phyloP scores from a whole-genome alignment of 495 filamentous ascomycete genomes.

The Hyaloscypha finlandica region DNA sequence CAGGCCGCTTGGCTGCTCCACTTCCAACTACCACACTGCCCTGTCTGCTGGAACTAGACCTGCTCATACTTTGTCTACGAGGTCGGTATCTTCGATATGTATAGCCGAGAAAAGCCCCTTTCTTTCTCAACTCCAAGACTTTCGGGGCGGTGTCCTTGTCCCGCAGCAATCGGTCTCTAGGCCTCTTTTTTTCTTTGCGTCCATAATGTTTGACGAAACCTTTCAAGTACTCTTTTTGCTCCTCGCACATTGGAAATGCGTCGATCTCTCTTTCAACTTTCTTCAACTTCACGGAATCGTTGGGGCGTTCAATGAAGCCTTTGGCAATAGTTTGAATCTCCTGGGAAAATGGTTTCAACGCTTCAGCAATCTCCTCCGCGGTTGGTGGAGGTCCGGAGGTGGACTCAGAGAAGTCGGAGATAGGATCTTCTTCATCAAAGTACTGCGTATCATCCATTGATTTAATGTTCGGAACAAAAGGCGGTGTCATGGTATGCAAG shows the following conservation, averaged over 20 bases:
- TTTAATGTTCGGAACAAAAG: slow-evolving; percentile 71
- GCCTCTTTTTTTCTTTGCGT: slow-evolving; percentile 65
- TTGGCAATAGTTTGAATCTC: slow-evolving; percentile 42
- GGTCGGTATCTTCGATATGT: slow-evolving; percentile 59
- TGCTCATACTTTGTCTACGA: neutral
- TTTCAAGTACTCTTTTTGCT: slow-evolving; percentile 42
- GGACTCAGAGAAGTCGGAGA: slow-evolving; percentile 53
- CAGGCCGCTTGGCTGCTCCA: slow-evolving; percentile 17
- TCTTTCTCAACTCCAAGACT: slow-evolving; percentile 77
- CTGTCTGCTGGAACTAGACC: neutral
- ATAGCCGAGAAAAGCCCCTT: slow-evolving; percentile 86
- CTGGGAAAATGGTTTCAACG: slow-evolving; percentile 39
- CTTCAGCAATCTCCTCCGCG: slow-evolving; percentile 27
- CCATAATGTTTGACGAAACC: slow-evolving; percentile 41
- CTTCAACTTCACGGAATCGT: slow-evolving; percentile 44
- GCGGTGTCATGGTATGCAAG: slow-evolving; percentile 67
- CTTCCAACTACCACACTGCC: slow-evolving; percentile 5
- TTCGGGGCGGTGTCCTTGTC: slow-evolving; percentile 63
- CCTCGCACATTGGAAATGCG: slow-evolving; percentile 29
- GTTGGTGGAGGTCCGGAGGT: slow-evolving; percentile 26
- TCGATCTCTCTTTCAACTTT: slow-evolving; percentile 50
- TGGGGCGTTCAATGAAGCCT: slow-evolving; percentile 43
- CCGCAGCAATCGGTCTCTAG: slow-evolving; percentile 77
- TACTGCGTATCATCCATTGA: slow-evolving; percentile 82
- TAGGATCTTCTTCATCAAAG: slow-evolving; percentile 78